Conservation (phyloP, 2,329 filamentous ascomycete species). For the Leptographium wingfieldii region DNA sequence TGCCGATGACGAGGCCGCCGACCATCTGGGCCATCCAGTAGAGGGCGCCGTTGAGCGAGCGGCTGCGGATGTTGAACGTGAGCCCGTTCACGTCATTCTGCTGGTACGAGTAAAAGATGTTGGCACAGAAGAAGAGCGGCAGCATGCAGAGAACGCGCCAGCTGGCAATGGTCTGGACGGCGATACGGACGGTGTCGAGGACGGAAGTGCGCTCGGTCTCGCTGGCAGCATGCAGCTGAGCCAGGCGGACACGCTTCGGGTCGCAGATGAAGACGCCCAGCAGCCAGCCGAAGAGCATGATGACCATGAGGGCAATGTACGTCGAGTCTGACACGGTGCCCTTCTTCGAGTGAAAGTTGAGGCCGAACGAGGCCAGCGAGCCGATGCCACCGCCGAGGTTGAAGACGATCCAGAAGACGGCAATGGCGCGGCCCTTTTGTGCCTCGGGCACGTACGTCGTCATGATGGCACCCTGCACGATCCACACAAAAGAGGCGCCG, state of each 20-base stretch:
- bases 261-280: conserved; percentile 35
- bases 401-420: conserved; percentile 32
- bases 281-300: conserved; percentile 36
- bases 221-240: conserved; percentile 23
- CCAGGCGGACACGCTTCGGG: conserved; percentile 27
- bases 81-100: conserved; percentile 42
- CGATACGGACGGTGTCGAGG: conserved; percentile 22
- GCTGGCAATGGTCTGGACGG: conserved; percentile 24
- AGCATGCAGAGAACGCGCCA: conserved; percentile 46
- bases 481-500: conserved; percentile 32
- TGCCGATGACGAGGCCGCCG: conserved; percentile 35
- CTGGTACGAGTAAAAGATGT: conserved; percentile 44
- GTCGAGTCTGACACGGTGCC: conserved; percentile 35
- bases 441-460: conserved; percentile 29
- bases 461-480: conserved; percentile 35
- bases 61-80: conserved; percentile 41
- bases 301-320: conserved; percentile 34
- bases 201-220: conserved; percentile 32
- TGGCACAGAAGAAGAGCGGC: conserved; percentile 69
- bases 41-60: conserved; percentile 40
- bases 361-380: conserved; percentile 28
- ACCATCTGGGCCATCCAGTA: conserved; percentile 46
- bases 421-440: conserved; percentile 29
- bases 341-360: conserved; percentile 26
- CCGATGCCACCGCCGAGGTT: conserved; percentile 31